phyloP scores from a whole-genome alignment of 768 basidiomycete species.

The Leccinum fibrillosum region DNA sequence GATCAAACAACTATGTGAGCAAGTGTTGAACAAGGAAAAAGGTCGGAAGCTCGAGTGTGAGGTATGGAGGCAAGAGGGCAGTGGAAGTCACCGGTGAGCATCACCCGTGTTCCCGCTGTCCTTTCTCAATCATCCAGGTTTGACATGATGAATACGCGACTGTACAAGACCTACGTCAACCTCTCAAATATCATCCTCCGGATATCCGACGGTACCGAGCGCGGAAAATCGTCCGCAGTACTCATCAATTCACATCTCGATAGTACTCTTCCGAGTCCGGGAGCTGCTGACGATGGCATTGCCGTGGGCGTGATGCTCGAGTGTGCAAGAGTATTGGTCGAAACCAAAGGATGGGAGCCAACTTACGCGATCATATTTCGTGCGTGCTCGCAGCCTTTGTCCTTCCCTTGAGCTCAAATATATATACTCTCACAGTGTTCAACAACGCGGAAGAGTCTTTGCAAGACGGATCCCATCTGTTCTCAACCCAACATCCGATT shows the following conservation, averaged over 20 bases:
- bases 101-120: background rate
- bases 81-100: constrained; percentile 80
- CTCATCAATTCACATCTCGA: constrained; percentile 90
- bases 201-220: constrained; percentile 70
- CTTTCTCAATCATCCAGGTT: constrained; percentile 51
- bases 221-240: constrained; percentile 76
- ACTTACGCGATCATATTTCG: constrained; percentile 79
- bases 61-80: constrained; percentile 87
- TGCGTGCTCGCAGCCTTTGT: constrained; percentile 36
- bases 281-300: constrained; percentile 86
- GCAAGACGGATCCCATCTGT: constrained; percentile 93
- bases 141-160: constrained; percentile 82
- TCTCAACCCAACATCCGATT: constrained; percentile 82
- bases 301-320: constrained; percentile 92
- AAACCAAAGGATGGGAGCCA: constrained; percentile 68
- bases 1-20: constrained; percentile 53
- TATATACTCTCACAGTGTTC: constrained; percentile 57
- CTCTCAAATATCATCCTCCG: constrained; percentile 89
- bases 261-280: constrained; percentile 84
- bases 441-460: constrained; percentile 94
- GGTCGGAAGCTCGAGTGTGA: constrained; percentile 79
- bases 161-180: constrained; percentile 85
- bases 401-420: background rate
- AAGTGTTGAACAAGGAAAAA: constrained; percentile 38
- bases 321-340: constrained; percentile 68